Evolutionary conservation across 2,329 filamentous ascomycete species (phyloP).

Genomic region (Alternaria burnsii): DNA sequence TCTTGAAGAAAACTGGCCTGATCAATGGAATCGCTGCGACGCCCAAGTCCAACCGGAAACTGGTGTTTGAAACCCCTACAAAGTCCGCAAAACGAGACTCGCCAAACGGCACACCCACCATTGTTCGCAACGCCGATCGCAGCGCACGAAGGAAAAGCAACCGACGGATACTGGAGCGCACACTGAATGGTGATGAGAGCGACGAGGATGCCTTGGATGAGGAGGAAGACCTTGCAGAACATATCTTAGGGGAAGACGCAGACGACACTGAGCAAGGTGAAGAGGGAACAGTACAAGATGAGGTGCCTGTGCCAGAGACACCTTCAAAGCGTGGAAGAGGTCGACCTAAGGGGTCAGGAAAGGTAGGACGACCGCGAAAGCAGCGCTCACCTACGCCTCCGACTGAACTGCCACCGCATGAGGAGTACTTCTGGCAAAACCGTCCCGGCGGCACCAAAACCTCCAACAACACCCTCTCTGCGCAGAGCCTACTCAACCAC

Average conservation of each 20-base stretch:
- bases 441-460: conserved; percentile 82
- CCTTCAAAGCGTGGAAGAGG: conserved; percentile 63
- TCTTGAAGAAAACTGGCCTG: conserved; percentile 42
- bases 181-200: conserved; percentile 68
- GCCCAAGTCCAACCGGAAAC: conserved; percentile 56
- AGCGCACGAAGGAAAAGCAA: conserved; percentile 89
- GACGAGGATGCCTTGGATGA: conserved; percentile 74
- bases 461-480: conserved; percentile 82
- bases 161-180: conserved; percentile 75
- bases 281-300: conserved; percentile 38
- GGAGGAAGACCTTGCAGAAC: conserved; percentile 71
- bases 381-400: conserved; percentile 81
- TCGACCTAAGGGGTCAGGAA: conserved; percentile 44
- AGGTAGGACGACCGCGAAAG: conserved; percentile 62
- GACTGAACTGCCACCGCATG: conserved; percentile 82
- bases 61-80: conserved; percentile 57
- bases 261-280: conserved; percentile 35
- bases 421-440: conserved; percentile 94
- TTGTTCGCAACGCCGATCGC: conserved; percentile 76
- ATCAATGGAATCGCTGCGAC: conserved; percentile 43
- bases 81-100: conserved; percentile 48
- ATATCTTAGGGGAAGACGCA: conserved; percentile 70
- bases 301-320: conserved; percentile 58
- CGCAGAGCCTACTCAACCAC: conserved; percentile 80
- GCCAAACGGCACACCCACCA: conserved; percentile 65